Conservation (phyloP, 768 basidiomycete genomes). For the Leccinum imitatum region DNA sequence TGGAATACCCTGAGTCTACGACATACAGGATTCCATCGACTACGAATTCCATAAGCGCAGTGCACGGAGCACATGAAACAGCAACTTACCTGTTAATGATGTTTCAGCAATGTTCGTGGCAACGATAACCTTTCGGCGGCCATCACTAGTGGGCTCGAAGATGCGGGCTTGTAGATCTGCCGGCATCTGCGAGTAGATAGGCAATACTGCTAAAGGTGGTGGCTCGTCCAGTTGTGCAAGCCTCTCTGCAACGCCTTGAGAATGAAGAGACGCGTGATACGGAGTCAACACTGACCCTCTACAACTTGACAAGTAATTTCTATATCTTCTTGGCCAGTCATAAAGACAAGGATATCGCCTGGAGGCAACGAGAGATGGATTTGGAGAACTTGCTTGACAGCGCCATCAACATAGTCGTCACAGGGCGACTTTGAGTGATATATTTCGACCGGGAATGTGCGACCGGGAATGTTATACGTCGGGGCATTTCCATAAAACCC, state of each 20-base stretch:
- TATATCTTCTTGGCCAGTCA: slow-evolving; percentile 99
- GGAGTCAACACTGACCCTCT: slow-evolving; percentile 53
- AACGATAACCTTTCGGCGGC: slow-evolving; percentile 94
- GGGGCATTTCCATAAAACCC: slow-evolving; percentile 94
- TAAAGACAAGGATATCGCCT: slow-evolving; percentile 96
- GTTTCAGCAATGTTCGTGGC: slow-evolving; percentile 99
- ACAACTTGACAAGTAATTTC: slow-evolving; percentile 95
- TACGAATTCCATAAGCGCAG: slow-evolving; percentile 28
- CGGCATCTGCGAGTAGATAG: slow-evolving; percentile 99
- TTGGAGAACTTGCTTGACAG: slow-evolving; percentile 96
- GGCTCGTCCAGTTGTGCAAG: slow-evolving; percentile 91
- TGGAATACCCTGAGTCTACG: slow-evolving; percentile 95
- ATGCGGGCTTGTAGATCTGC: slow-evolving; percentile 98
- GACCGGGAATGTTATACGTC: slow-evolving; percentile 88
- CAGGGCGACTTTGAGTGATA: slow-evolving; percentile 97
- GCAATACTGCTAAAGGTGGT: slow-evolving; percentile 82
- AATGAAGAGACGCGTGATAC: too few species aligned
- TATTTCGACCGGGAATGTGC: slow-evolving; percentile 97
- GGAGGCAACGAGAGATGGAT: slow-evolving; percentile 92
- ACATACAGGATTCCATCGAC: slow-evolving; percentile 98
- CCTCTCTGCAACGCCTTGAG: slow-evolving; percentile 59
- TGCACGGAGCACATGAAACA: slow-evolving; percentile 1
- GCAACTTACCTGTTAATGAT: slow-evolving; percentile 74
- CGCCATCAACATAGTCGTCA: slow-evolving; percentile 97
- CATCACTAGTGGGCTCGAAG: slow-evolving; percentile 91